Evolutionary conservation across 2,329 filamentous ascomycete genomes (phyloP), one percentile per base, ranked within the genome.

Genomic region (Sporothrix phasma): DNA sequence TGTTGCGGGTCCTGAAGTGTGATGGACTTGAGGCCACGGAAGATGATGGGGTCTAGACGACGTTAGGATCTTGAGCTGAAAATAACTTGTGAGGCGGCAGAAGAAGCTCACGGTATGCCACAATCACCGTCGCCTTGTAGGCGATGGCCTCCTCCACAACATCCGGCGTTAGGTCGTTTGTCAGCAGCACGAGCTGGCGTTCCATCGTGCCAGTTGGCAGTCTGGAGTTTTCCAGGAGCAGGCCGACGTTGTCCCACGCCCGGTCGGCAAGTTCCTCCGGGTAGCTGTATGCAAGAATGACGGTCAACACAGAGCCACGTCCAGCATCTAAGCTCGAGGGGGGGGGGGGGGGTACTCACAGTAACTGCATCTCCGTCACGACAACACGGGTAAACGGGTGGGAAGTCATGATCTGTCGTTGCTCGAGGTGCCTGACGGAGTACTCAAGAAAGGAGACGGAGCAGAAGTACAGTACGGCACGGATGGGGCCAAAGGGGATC

Each of bases 231-330:
- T 76, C 76, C 62, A 81, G 71, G 59, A 96, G 81, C 61, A 97
- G 82, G 59, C 94, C 94, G n/a, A 95, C 96, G 72, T 99, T 99
- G 74, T 99, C 94, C 83, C 92, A 99, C 68, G 88, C 86, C 70
- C 87, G 88, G 73, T 97, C 94, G 10, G 94, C 94, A 47, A 97
- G 80, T 66, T 86, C 85, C 73, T 95, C 90, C 0, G 94, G 94
- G 73, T 96, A 99, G 66, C 92, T 94, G 59, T 11, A 5, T 47
- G 19, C 19, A 13, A 10, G 13, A 22, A 19, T 11, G 2, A 22
- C 13, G 10, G 24, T 37, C 4, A 37, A 13, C 15, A 37, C 7
- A 37, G 3, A 15, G 6, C 3, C 2, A 4, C 19, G 41, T 3
- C 3, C 17, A 43, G 10, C 10, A 31, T 8, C 13, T 2, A n/a